These are phyloP conservation scores for Tolypocladium guangdongense DNA, from an alignment of 2,329 filamentous ascomycete genomes.

Conservation along the genomic window DNA sequence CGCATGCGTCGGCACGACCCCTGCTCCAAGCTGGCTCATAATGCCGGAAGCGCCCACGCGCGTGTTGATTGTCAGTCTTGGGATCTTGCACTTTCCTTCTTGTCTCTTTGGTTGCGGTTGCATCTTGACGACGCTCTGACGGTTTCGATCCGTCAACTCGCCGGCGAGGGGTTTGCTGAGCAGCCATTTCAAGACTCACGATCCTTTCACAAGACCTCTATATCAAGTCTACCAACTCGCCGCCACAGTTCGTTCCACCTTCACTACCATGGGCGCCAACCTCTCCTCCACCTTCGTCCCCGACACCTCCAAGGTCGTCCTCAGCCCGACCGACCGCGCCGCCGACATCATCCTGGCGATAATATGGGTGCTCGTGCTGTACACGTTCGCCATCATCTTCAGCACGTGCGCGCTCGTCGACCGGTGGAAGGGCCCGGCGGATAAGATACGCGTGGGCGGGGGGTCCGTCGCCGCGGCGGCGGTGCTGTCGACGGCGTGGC, in stretches of 20 bases:
- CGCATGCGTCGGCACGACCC: neutral
- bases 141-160: neutral
- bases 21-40: neutral
- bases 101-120: neutral
- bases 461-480: conserved; percentile 19
- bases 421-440: conserved; percentile 29
- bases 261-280: conserved; percentile 26
- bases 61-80: neutral
- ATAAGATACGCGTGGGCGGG: conserved; percentile 17
- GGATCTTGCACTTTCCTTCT: neutral
- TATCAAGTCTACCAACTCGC: too few relatives aligned
- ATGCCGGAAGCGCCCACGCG: neutral
- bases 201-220: neutral
- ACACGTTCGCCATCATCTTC: conserved; percentile 29
- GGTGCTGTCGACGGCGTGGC: conserved; percentile 24
- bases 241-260: neutral
- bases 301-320: conserved; percentile 24
- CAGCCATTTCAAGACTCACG: neutral
- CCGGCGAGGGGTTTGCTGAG: neutral
- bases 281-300: conserved; percentile 26
- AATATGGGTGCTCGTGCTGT: conserved; percentile 23
- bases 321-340: conserved; percentile 18
- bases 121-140: neutral
- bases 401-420: conserved; percentile 29
- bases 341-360: conserved; percentile 21